Evolutionary conservation across 2,329 filamentous ascomycete species (phyloP), one percentile per base, ranked within the genome.

Genomic region (Coleophoma eucalyptorum): DNA sequence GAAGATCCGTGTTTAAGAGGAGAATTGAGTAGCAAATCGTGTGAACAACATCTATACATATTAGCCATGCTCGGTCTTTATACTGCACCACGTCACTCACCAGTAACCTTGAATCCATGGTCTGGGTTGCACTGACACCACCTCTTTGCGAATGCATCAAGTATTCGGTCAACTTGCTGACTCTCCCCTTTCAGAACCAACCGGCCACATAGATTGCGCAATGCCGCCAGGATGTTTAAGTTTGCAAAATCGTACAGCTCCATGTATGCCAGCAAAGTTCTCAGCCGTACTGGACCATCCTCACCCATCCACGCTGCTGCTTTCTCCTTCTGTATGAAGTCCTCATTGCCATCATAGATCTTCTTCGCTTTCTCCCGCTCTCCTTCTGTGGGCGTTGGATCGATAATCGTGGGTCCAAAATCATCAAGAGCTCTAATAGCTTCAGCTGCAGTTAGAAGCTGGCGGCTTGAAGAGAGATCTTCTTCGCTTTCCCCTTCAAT

Each of bases 1-100:
- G 93, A 50, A 99, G 76, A 72, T 99, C 94, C 33, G 94, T 99
- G 64, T 99, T 99, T 56, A 99, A 79, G 11, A 99, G 78, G 64
- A 99, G 86, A 57, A 99, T 84, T 1, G 94, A 97, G 69, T 97
- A 99, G 71, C 90, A 95, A 56, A 97, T 95, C 20, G 92, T 97
- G 67, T 99, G 93, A 16, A 99, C 92, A 44, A 97, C 88, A 72
- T 97, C 93, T 88, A 26, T 11, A 38, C 20, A 26, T 37, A 31
- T 60, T 51, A 62, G 58, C 46, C 47, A 12, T n/a, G 40, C 26
- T 26, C 26, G 26, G 21, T 45, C 7, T n/a, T 4, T 16, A 21
- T 41, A 10, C n/a, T 12, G 11, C 4, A 19, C 10, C 7, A 16
- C 7, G 47, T 34, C 35, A 69, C 84, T 71, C 76, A 92, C 89